Base-by-base conservation (phyloP, 2,329 filamentous ascomycete species). In the Ophiostoma ips region DNA sequence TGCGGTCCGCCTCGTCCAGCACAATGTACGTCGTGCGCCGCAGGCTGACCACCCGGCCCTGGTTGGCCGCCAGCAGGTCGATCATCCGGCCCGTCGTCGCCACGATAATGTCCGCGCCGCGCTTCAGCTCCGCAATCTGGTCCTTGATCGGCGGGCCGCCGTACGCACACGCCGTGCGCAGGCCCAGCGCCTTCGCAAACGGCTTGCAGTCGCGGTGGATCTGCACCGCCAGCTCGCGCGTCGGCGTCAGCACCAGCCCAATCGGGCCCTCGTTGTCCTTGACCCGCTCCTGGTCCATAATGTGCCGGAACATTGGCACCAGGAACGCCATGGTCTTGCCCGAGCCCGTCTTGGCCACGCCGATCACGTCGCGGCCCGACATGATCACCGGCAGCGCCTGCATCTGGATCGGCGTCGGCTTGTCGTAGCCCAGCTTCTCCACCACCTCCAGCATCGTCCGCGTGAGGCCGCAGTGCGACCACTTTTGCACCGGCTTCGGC, bases 291-390 rank as follows among this genome's bases (percentile, higher is more conserved):
- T 98, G 92, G 61, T 96, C 92, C 65, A 90, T 92, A 68, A 96
- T 95, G 63, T 98, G 92, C 50, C 92, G 81, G 64, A 98, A 95
- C 87, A 96, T 95, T 35, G 92, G 92, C 41, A 98, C 76, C 30
- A 95, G 69, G 63, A 96, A 98, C 6, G 92, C 92, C 59, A 96
- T 81, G 0, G 92, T 98, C 70, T 98, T 98, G 63, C 92, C 92
- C 24, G 92, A 96, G 5, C 92, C 92, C 24, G 92, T 98, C 70
- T 96, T 96, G 16, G 92, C 92, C 49, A 98, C 88, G 57, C 89
- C 92, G 55, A 98, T 87, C 35, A 95, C 85, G 69, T 98, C 92
- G 57, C 88, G 80, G 10, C 92, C 92, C 28, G 89, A 94, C 86
- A 96, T 95, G 60, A 95, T 86, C 10, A 88, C 83, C 2, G 92